Percentiles rank a stretch among this genome's conserved stretches.
Conservation (phyloP, 2,329 filamentous ascomycete species). For the Trichoderma koningii region DNA sequence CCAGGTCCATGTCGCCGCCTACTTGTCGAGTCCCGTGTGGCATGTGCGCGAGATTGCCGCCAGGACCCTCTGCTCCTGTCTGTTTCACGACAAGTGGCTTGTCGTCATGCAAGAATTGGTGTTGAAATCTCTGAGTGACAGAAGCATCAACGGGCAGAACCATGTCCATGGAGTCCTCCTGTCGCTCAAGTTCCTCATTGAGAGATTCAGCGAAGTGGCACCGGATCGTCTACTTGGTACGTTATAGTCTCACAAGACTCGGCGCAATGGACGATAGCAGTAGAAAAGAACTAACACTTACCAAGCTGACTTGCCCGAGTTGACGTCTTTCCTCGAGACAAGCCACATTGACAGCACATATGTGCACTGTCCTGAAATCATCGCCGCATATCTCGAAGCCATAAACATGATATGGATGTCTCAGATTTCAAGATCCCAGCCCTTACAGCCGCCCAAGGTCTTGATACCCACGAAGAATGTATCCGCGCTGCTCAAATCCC, state of each 20-base stretch:
- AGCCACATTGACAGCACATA: constrained; percentile 33
- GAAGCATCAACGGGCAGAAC: constrained; percentile 48
- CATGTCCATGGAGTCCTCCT: constrained; percentile 60
- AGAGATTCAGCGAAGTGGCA: constrained; percentile 53
- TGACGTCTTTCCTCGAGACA: constrained; percentile 38
- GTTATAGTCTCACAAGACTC: constrained; percentile 29
- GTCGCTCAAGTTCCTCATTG: constrained; percentile 58
- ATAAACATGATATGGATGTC: constrained; percentile 46
- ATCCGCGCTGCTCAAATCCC: constrained; percentile 46
- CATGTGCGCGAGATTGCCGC: constrained; percentile 81
- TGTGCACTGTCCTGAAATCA: constrained; percentile 45
- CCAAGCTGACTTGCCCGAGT: constrained; percentile 38
- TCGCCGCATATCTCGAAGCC: constrained; percentile 51
- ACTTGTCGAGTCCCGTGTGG: constrained; percentile 73
- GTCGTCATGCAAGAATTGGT: constrained; percentile 44
- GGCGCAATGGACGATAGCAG: neutral
- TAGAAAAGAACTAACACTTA: constrained; percentile 28
- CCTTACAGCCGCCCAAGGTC: constrained; percentile 32
- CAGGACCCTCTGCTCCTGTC: constrained; percentile 66
- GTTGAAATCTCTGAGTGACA: constrained; percentile 33
- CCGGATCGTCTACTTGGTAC: constrained; percentile 47
- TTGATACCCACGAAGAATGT: constrained; percentile 29
- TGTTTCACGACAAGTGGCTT: constrained; percentile 56
- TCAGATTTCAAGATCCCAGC: constrained; percentile 31
- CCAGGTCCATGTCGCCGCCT: constrained; percentile 58